These are phyloP conservation scores for Aspergillus alliaceus DNA, from an alignment of 2,329 filamentous ascomycete genomes.

Conservation along the genomic window DNA sequence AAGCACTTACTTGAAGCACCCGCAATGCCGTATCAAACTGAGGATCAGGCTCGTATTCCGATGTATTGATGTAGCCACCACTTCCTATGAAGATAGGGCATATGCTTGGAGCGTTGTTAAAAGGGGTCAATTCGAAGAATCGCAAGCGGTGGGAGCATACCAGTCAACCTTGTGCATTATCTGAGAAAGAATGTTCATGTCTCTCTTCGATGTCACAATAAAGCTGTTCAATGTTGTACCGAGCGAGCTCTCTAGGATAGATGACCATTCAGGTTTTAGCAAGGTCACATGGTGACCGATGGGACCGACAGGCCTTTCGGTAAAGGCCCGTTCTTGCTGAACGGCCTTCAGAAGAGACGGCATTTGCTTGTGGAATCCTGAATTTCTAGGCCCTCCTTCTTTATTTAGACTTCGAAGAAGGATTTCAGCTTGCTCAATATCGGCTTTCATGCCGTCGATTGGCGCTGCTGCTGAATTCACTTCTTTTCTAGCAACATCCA, in stretches of 20 bases:
- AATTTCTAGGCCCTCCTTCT: constrained; percentile 60
- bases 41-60: constrained; percentile 70
- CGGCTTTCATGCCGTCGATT: constrained; percentile 49
- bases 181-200: constrained; percentile 66
- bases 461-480: constrained; percentile 22
- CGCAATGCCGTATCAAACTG: constrained; percentile 76
- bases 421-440: constrained; percentile 55
- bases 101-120: constrained; percentile 37
- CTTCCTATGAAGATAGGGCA: constrained; percentile 66
- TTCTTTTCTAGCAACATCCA: constrained; percentile 36
- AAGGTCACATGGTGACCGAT: constrained; percentile 77
- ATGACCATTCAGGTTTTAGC: constrained; percentile 77
- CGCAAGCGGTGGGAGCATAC: constrained; percentile 29
- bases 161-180: constrained; percentile 64
- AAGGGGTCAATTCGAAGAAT: not conserved
- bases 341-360: constrained; percentile 67
- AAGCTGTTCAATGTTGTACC: constrained; percentile 73
- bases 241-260: constrained; percentile 74
- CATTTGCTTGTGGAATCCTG: constrained; percentile 65
- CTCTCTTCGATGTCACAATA: constrained; percentile 73
- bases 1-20: constrained; percentile 59
- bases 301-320: constrained; percentile 75
- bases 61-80: constrained; percentile 56
- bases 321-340: constrained; percentile 67
- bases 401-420: constrained; percentile 54